Evolutionary conservation across 2,329 filamentous ascomycete species (phyloP).

Genomic region (Fusarium zealandicum): DNA sequence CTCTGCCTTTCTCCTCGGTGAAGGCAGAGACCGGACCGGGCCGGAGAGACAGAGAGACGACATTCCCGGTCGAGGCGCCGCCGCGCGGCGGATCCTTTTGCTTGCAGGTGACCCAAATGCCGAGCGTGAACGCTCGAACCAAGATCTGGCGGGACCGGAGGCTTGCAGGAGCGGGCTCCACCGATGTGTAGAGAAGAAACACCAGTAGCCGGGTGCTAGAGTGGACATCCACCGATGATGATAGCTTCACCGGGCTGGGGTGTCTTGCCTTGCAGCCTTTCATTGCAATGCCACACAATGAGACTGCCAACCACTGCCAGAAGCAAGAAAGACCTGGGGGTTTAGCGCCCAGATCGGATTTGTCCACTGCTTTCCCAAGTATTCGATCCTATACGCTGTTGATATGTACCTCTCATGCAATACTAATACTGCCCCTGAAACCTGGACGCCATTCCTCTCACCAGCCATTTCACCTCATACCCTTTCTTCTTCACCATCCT

Average conservation of each 20-base stretch:
- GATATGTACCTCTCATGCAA: too few species aligned
- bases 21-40: constrained; percentile 22
- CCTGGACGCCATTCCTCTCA: background rate
- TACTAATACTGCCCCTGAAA: too few species aligned
- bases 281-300: background rate
- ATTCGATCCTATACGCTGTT: too few species aligned
- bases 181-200: constrained; percentile 16
- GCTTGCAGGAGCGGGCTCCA: constrained; percentile 16
- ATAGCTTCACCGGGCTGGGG: constrained; percentile 26
- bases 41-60: constrained; percentile 9
- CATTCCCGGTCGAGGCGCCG: constrained; percentile 2
- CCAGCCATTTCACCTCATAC: background rate
- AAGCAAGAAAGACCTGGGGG: too few species aligned
- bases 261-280: background rate
- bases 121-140: constrained; percentile 25
- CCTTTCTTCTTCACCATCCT: background rate
- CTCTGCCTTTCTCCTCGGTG: constrained; percentile 10
- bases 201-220: constrained; percentile 25
- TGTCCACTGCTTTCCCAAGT: too few species aligned
- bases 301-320: background rate
- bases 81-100: background rate
- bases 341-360: too few species aligned
- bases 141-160: constrained; percentile 21
- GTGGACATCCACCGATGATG: constrained; percentile 11
- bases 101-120: constrained; percentile 16